Conservation (phyloP, 2,329 filamentous ascomycete genomes). For the Pseudocercospora fijiensis region DNA sequence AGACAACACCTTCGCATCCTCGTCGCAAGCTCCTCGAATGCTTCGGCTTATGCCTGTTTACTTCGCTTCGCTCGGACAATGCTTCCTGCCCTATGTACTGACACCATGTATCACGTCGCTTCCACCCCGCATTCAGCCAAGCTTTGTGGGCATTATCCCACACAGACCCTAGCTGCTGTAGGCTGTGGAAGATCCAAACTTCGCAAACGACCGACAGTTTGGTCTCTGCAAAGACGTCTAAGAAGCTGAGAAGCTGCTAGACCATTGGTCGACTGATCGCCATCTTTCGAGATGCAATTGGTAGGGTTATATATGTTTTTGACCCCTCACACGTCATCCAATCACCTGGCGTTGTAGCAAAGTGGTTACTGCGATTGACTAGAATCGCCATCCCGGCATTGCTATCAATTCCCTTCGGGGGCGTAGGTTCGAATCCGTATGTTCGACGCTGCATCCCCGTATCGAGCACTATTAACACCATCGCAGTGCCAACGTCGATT, state of each 20-base stretch:
- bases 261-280: no score
- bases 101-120: no score
- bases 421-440: conserved; percentile 32
- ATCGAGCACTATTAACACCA: not conserved
- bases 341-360: conserved; percentile 30
- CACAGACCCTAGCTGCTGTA: not conserved
- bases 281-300: no score
- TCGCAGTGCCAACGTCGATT: not conserved
- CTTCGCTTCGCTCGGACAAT: no score
- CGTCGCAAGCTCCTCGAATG: no score
- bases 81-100: no score
- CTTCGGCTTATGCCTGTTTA: no score
- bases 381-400: conserved; percentile 27
- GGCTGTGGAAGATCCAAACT: not conserved
- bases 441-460: no score
- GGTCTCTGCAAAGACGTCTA: no score
- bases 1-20: no score
- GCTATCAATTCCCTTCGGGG: conserved; percentile 38
- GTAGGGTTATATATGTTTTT: not conserved
- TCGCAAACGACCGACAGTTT: not conserved
- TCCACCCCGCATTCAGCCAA: not conserved
- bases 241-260: no score
- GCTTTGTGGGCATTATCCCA: not conserved
- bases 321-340: not conserved
- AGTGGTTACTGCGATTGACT: conserved; percentile 37